A percentile compares a stretch with the other conserved stretches of the same genome.
These are phyloP conservation scores for Alternaria angustiovoidea DNA, from an alignment of 2,329 filamentous ascomycete genomes.

Conservation along the genomic window DNA sequence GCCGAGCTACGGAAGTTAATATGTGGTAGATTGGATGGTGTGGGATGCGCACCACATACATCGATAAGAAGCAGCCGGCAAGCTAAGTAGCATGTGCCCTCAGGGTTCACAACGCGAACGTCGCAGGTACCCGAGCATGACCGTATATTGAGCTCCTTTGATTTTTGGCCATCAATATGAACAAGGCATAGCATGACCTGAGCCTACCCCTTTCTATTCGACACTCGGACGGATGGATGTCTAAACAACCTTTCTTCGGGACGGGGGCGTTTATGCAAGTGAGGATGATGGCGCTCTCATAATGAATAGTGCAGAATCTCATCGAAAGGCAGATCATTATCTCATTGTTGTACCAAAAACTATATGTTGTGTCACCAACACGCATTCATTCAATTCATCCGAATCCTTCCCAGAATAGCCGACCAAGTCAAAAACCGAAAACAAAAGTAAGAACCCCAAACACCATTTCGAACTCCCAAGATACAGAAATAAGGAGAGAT, in stretches of 20 bases:
- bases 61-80: constrained; percentile 5
- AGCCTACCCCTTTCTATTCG: not conserved
- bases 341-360: not conserved
- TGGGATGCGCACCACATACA: constrained; percentile 3
- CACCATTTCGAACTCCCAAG: not conserved
- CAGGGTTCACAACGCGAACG: not conserved
- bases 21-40: constrained; percentile 7
- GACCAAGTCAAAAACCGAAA: not conserved
- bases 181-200: not conserved
- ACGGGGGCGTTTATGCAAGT: not conserved
- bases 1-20: constrained; percentile 16
- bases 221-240: not conserved
- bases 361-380: constrained; percentile 14
- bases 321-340: constrained; percentile 3
- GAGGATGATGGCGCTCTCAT: not conserved
- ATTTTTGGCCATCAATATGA: not conserved
- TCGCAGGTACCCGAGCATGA: constrained; percentile 13
- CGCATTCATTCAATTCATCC: constrained; percentile 9
- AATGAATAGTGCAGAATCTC: constrained; percentile 10
- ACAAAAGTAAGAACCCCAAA: not conserved
- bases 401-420: constrained; percentile 10
- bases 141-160: not conserved
- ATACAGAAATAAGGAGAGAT: not conserved
- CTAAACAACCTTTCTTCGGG: not conserved
- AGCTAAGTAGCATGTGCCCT: not conserved